Percentiles rank a stretch among this genome's conserved stretches.
These are phyloP conservation scores for Papilionanthe hybrid DNA, from an alignment of 116 monocot genomes.

Conservation along the genomic window DNA sequence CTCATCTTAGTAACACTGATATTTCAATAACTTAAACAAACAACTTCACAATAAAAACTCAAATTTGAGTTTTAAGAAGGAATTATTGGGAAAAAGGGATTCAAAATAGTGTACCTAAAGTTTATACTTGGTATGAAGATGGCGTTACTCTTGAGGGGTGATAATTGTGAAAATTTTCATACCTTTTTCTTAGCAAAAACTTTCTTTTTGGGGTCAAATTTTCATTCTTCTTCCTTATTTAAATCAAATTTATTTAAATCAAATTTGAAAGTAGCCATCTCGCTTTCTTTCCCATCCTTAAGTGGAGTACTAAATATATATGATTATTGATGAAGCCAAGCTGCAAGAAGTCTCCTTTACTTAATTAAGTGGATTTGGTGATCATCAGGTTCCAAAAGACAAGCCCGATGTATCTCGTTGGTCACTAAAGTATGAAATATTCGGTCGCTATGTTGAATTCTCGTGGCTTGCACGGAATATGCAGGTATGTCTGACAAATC, in stretches of 20 bases:
- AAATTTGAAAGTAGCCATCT: background rate
- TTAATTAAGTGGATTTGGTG: background rate
- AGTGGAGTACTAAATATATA: background rate
- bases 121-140: background rate
- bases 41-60: no score
- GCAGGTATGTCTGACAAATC: constrained; percentile 36
- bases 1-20: no score
- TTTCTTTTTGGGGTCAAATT: background rate
- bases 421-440: constrained; percentile 74
- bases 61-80: background rate
- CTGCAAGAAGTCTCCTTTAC: background rate
- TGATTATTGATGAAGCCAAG: background rate
- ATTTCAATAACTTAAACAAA: no score
- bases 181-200: background rate
- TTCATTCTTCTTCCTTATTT: background rate
- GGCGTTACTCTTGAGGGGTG: background rate
- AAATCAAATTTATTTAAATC: constrained; percentile 1
- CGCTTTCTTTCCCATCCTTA: background rate
- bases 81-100: background rate
- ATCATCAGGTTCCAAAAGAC: constrained; percentile 64
- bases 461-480: constrained; percentile 94
- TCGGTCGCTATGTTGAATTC: constrained; percentile 79
- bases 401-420: constrained; percentile 81
- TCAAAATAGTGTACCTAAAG: background rate
- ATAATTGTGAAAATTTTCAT: background rate